Evolutionary conservation across 331 rosid species (phyloP), one percentile per base, ranked within the genome.

Genomic region (Rhamnella rubrinervis): DNA sequence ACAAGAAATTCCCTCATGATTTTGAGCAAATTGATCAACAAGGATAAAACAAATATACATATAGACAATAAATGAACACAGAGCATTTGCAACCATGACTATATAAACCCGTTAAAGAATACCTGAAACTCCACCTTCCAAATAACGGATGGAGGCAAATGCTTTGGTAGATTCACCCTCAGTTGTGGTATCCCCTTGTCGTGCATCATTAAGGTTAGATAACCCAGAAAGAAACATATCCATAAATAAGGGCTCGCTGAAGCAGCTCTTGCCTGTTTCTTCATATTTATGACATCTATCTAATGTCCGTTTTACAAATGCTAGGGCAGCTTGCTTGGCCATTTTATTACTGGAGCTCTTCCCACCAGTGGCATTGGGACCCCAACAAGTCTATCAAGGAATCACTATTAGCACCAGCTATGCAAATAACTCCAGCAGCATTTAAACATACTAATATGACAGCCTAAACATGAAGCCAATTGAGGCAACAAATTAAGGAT

Each of bases 181-280:
- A 67, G 73, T 65, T 59, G 79, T 61, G 44, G 75, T 52, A 76
- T 83, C 89, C 67, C 78, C 59, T 73, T 71, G 85, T 68, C 73
- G 82, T 17, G 26, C 77, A 52, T 73, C 67, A 68, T 81, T 78
- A 55, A 71, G 65, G 66, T 76, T 80, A 74, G 88, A 79, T 65
- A 77, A 70, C 66, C 84, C 79, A 77, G 96, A 72, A 73, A 80
- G 68, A 79, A 84, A 83, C 74, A 70, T 82, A 77, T 85, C 93
- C 85, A 74, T 85, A 81, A 83, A 90, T 67, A 75, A 65, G 41
- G 93, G 85, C 58, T 85, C 97, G 1, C 82, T 81, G 81, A 93
- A 93, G 88, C 93, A 86, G 85, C 98, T 93, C 85, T 81, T 88
- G 72, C 97, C 96, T 31, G 92, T 86, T 52, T 77, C 85, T 84